A percentile compares a stretch with the other conserved stretches of the same genome.
These are phyloP conservation scores for Neonectria faginata DNA, from an alignment of 2,329 filamentous ascomycete genomes.

Conservation along the genomic window DNA sequence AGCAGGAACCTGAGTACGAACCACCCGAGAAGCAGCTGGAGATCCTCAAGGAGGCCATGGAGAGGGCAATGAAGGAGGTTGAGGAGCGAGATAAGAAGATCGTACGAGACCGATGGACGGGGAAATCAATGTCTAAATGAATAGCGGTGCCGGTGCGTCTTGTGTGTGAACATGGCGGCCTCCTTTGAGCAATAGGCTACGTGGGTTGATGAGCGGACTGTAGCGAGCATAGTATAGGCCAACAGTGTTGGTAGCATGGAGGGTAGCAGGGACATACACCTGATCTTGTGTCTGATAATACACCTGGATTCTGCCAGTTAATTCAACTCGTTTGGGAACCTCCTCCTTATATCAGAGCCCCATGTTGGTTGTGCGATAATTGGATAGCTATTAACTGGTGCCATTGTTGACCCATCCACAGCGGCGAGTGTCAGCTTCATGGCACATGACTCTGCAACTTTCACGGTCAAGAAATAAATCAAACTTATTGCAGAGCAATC, in stretches of 20 bases:
- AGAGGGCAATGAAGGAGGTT: constrained; percentile 35
- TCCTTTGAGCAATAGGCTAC: neutral
- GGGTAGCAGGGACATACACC: neutral
- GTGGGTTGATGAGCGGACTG: neutral
- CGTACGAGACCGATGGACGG: neutral
- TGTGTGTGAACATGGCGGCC: neutral
- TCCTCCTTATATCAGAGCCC: neutral
- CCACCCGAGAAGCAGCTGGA: constrained; percentile 20
- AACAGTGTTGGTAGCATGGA: neutral
- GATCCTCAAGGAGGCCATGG: constrained; percentile 23
- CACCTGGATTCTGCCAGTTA: neutral
- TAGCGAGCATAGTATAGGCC: neutral
- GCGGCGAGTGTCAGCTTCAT: neutral
- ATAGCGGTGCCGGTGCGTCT: neutral
- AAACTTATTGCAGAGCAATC: constrained; percentile 36
- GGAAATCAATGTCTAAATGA: neutral
- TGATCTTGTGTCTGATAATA: constrained; percentile 5
- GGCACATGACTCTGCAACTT: neutral
- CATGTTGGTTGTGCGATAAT: neutral
- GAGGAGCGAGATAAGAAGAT: constrained; percentile 17
- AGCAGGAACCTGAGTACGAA: neutral
- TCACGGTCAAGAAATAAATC: neutral
- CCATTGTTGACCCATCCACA: neutral
- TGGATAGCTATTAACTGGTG: neutral
- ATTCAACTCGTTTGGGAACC: neutral